phyloP scores from a whole-genome alignment of 164 flowering plant genomes.

The Annona cherimola region DNA sequence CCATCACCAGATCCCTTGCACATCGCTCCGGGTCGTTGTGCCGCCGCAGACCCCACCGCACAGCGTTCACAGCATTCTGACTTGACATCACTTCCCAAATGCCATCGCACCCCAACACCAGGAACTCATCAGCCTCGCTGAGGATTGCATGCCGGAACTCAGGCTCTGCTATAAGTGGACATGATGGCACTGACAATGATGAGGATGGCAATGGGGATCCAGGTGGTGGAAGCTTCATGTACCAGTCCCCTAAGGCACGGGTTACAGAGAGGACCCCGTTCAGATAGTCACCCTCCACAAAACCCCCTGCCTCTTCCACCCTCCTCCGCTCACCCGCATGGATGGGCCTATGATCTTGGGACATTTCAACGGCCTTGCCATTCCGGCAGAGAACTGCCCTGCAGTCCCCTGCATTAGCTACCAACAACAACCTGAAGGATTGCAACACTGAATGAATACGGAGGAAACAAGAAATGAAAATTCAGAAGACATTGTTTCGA shows the following conservation, averaged over 20 bases:
- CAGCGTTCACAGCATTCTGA: constrained; percentile 72
- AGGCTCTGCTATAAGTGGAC: constrained; percentile 74
- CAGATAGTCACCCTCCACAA: constrained; percentile 68
- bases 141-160: constrained; percentile 49
- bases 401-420: constrained; percentile 93
- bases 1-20: constrained; percentile 68
- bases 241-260: constrained; percentile 91
- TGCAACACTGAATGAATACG: background rate
- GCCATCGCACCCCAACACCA: constrained; percentile 84
- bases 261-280: constrained; percentile 75
- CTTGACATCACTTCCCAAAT: constrained; percentile 93
- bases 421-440: constrained; percentile 52
- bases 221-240: constrained; percentile 64
- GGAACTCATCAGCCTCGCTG: constrained; percentile 83
- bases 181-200: background rate
- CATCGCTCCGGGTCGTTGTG: constrained; percentile 72
- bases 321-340: constrained; percentile 47
- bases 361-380: constrained; percentile 75
- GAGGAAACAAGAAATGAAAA: background rate
- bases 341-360: constrained; percentile 75
- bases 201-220: constrained; percentile 28
- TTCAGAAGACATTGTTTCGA: background rate
- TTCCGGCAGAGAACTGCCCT: constrained; percentile 84
- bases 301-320: constrained; percentile 59
- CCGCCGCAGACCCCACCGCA: constrained; percentile 57